Percentiles rank a stretch among this genome's conserved stretches.
These are phyloP conservation scores for Aegle marmelos DNA, from an alignment of 345 rosid species.

Conservation along the genomic window DNA sequence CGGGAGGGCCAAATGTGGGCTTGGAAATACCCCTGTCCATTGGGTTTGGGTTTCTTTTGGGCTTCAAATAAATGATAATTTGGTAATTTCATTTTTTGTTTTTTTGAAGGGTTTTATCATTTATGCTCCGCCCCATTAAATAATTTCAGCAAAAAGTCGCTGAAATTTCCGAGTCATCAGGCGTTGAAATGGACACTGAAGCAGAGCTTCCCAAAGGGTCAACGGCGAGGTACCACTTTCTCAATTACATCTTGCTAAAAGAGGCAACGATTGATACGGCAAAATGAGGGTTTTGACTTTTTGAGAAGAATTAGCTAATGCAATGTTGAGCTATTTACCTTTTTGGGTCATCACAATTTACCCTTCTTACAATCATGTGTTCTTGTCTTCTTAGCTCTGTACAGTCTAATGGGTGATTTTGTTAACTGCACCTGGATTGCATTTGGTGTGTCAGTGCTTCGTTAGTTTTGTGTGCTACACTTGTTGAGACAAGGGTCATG, in stretches of 20 bases:
- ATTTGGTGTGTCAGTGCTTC: neutral
- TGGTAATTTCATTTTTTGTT: no score
- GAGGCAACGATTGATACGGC: neutral
- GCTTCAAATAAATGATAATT: no score
- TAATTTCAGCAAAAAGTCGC: neutral
- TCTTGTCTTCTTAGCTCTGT: neutral
- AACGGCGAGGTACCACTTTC: constrained; percentile 24
- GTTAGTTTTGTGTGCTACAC: no score
- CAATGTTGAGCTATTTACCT: neutral
- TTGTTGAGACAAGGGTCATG: neutral
- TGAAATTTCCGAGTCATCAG: neutral
- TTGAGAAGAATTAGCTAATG: no score
- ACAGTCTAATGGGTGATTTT: neutral
- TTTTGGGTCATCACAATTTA: neutral
- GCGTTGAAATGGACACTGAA: constrained; percentile 17
- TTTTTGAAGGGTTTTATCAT: no score
- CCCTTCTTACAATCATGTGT: neutral
- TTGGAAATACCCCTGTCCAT: no score
- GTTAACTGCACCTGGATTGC: neutral
- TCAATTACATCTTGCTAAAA: neutral
- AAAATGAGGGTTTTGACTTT: neutral
- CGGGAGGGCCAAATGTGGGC: no score
- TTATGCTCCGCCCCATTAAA: no score
- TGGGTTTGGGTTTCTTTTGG: no score
- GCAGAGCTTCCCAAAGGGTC: neutral